These are phyloP conservation scores for Penicillium pancosmium DNA, from an alignment of 495 filamentous ascomycete species.

Conservation along the genomic window DNA sequence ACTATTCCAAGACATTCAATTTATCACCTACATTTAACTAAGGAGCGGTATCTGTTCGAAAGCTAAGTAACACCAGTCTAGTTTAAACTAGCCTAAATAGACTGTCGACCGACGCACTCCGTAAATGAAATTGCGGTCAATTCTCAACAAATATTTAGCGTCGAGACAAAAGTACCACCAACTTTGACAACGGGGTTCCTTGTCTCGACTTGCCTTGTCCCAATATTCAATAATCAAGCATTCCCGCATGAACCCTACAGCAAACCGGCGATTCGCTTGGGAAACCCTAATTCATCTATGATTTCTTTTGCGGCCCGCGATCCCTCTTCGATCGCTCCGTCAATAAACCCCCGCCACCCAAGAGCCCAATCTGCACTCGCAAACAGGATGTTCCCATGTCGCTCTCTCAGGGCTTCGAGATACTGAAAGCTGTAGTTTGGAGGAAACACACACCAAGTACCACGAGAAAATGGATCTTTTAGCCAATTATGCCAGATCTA, in stretches of 20 bases:
- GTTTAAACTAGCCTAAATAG: background rate
- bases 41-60: background rate
- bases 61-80: background rate
- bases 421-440: background rate
- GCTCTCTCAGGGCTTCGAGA: background rate
- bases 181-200: background rate
- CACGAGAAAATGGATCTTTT: background rate
- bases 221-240: background rate
- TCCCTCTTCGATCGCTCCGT: background rate
- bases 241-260: background rate
- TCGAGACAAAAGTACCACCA: background rate
- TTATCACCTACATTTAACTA: background rate
- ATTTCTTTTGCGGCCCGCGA: background rate
- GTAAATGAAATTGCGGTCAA: conserved; percentile 1
- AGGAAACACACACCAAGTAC: background rate
- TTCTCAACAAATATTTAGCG: background rate
- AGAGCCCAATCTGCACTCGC: background rate
- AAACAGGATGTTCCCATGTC: background rate
- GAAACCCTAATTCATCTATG: background rate
- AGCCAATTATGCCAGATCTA: no score
- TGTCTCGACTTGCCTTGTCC: background rate
- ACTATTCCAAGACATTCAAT: background rate
- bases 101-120: background rate
- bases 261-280: background rate
- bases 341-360: background rate